Evolutionary conservation across 179 eudicot species (phyloP).

Genomic region (Beta macrorhiza): DNA sequence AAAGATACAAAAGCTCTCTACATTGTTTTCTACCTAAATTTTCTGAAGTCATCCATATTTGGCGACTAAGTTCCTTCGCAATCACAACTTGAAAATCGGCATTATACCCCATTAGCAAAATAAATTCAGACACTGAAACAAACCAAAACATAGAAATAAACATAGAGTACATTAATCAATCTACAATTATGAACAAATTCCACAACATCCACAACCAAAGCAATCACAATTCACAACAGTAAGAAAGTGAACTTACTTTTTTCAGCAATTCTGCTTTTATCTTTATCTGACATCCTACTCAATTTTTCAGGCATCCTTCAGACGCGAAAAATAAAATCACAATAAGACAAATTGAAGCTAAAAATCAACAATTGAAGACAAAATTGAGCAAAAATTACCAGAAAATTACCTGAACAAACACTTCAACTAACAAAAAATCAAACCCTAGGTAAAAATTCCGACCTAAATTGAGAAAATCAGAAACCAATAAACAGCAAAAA

Average conservation of each 20-base stretch:
- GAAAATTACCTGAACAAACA: background rate
- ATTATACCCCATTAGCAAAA: conserved; percentile 39
- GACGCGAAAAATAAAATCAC: background rate
- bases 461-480: background rate
- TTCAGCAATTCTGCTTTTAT: conserved; percentile 36
- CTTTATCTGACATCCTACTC: conserved; percentile 36
- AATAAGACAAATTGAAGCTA: background rate
- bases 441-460: conserved; percentile 17
- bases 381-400: background rate
- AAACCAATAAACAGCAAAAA: background rate
- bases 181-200: background rate
- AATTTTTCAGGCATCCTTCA: conserved; percentile 31
- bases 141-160: background rate
- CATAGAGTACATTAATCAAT: background rate
- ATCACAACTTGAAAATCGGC: conserved; percentile 40
- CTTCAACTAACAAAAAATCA: background rate
- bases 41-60: conserved; percentile 30
- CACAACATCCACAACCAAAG: background rate
- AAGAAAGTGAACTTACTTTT: conserved; percentile 23
- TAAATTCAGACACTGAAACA: conserved; percentile 39
- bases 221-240: background rate
- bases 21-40: conserved; percentile 35
- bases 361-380: background rate
- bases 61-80: conserved; percentile 35
- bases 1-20: conserved; percentile 37